Base-by-base conservation (phyloP, 805 yeast genomes). In the Candida broadrunensis region DNA sequence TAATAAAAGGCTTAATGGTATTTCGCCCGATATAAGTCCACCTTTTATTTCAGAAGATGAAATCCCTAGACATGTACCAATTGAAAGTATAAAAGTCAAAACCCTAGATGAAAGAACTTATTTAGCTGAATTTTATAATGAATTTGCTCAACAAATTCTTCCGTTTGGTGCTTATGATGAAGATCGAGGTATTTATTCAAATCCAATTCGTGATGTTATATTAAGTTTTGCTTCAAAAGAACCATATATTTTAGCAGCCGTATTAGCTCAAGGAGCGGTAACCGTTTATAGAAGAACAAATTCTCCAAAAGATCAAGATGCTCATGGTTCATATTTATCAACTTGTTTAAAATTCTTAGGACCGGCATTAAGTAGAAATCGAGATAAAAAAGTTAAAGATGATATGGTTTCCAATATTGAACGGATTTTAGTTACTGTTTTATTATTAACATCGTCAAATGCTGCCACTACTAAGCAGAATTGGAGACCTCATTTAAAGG, bases 181-280 rank as follows among this genome's bases (percentile, higher is more conserved):
- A 13, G 40, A 45, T 1, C 44, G 46, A 4, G 50, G 54, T 14
- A 24, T 50, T 1, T 59, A 63, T 38, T 56, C 52, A 46, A 67
- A 71, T 42, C 88, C 90, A 0, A 71, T 80, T 1, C 58, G 88
- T 41, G 89, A 83, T 50, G 74, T 83, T 3, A 55, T 85, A 5
- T 55, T 85, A 16, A 69, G 74, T 21, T 78, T 78, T 57, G 86
- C 88, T 0, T 67, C 73, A 27, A 70, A 72, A n/a, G 85, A 81
- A 50, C 70, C 83, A 1, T 83, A 80, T 51, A 55, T 85, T 16
- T 61, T 84, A 38, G 81, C 86, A n/a, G 87, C 88, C 0, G 73
- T 84, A 2, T 56, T 85, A 33, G 85, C 90, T 0, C 83, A 83
- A 42, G 91, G 90, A 13, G 89, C 90, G 0, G 67, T 80, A 31